Conservation (phyloP, 2,329 filamentous ascomycete genomes). For the Fusarium sp. region DNA sequence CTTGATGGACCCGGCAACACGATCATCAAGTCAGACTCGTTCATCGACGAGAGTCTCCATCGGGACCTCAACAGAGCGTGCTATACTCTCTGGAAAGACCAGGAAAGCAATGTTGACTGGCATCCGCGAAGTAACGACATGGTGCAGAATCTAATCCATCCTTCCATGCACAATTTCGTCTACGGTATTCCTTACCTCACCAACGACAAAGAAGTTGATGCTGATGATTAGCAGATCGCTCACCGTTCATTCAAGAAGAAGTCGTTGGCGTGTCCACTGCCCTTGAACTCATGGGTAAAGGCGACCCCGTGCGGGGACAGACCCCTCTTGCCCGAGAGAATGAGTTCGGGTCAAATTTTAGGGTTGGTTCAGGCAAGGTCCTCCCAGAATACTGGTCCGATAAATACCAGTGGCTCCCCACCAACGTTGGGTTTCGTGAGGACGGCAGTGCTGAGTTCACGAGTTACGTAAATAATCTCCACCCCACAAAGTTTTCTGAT, state of each 20-base stretch:
- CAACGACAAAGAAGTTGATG: rapidly evolving
- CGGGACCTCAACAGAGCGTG: background rate
- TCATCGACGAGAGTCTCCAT: background rate
- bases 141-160: constrained; percentile 5
- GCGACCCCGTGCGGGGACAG: background rate
- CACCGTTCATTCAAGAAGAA: constrained; percentile 1
- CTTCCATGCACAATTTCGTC: constrained; percentile 8
- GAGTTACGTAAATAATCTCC: constrained; percentile 11
- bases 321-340: background rate
- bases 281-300: background rate
- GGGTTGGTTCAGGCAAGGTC: background rate
- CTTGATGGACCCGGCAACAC: background rate
- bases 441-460: background rate
- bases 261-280: background rate
- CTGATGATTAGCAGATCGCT: background rate
- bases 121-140: constrained; percentile 6
- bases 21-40: constrained; percentile 1
- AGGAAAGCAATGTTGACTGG: background rate
- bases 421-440: background rate
- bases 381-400: background rate
- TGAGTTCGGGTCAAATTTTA: background rate
- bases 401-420: background rate
- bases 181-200: background rate
- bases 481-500: background rate
- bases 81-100: background rate